Evolutionary conservation across 495 filamentous ascomycete species (phyloP).

Genomic region (Penicillium lividum): DNA sequence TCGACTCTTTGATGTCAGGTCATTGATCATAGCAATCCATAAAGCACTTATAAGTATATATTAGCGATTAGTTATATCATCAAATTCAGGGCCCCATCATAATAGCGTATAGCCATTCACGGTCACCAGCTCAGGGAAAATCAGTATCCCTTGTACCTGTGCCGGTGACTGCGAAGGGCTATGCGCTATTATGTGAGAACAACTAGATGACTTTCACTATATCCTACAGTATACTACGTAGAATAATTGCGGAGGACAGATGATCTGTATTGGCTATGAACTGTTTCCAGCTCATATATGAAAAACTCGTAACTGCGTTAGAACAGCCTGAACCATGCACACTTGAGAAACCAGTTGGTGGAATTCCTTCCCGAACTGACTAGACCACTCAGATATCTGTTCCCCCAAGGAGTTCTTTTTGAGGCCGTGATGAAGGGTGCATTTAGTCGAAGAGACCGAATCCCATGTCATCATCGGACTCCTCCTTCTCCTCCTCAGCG

Average conservation of each 20-base stretch:
- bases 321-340: constrained; percentile 40
- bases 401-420: constrained; percentile 37
- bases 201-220: not conserved
- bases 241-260: constrained; percentile 34
- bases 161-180: too few species aligned
- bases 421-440: constrained; percentile 23
- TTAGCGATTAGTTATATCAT: too few species aligned
- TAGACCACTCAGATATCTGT: constrained; percentile 40
- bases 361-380: constrained; percentile 35
- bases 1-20: not conserved
- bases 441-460: constrained; percentile 98
- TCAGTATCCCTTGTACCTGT: too few species aligned
- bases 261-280: constrained; percentile 47
- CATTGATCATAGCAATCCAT: not conserved
- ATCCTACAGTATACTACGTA: constrained; percentile 9
- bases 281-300: constrained; percentile 41
- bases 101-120: too few species aligned
- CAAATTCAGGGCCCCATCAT: too few species aligned
- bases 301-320: constrained; percentile 47
- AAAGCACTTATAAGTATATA: not conserved
- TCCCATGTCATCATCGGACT: constrained; percentile 99
- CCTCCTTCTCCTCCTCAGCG: constrained; percentile 76
- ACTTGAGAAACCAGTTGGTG: constrained; percentile 35
- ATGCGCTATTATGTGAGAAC: not conserved
- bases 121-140: too few species aligned